These are phyloP conservation scores for Leccinum solheimii DNA, from an alignment of 1,284 basidiomycete genomes.

Conservation along the genomic window DNA sequence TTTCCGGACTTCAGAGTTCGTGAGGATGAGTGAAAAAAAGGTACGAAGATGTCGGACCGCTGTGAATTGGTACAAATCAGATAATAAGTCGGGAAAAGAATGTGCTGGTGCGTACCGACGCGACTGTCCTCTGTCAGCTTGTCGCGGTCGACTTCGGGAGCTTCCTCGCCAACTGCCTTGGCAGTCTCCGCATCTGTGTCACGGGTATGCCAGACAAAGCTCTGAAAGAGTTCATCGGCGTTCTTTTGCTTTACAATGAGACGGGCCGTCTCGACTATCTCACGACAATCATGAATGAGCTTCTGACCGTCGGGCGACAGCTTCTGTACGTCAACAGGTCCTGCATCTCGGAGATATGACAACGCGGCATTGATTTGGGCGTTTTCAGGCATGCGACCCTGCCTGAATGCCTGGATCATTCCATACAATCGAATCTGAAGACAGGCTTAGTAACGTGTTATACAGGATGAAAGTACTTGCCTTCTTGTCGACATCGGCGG, in stretches of 20 bases:
- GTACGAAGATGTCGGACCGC: conserved; percentile 86
- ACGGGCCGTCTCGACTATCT: conserved; percentile 71
- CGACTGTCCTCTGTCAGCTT: conserved; percentile 62
- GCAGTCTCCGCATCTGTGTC: conserved; percentile 49
- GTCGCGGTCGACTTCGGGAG: conserved; percentile 52
- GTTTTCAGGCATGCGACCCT: conserved; percentile 80
- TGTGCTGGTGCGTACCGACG: conserved; percentile 44
- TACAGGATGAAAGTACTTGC: conserved; percentile 25
- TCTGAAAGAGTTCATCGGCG: conserved; percentile 85
- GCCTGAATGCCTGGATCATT: conserved; percentile 75
- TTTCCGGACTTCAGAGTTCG: conserved; percentile 92
- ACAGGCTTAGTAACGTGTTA: background rate
- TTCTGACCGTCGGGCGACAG: conserved; percentile 78
- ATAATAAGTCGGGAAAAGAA: background rate
- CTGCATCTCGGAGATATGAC: conserved; percentile 63
- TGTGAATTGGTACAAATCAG: conserved; percentile 27
- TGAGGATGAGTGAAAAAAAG: conserved; percentile 78
- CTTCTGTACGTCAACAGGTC: conserved; percentile 64
- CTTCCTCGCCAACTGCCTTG: conserved; percentile 46
- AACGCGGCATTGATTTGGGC: conserved; percentile 76
- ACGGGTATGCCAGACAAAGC: conserved; percentile 78
- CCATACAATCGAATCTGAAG: conserved; percentile 68
- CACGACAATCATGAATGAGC: conserved; percentile 72
- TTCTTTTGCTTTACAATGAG: conserved; percentile 81
- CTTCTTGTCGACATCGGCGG: conserved; percentile 67